Evolutionary conservation across 2,329 filamentous ascomycete genomes (phyloP), one percentile per base, ranked within the genome.

Genomic region (Xylaria sp.): DNA sequence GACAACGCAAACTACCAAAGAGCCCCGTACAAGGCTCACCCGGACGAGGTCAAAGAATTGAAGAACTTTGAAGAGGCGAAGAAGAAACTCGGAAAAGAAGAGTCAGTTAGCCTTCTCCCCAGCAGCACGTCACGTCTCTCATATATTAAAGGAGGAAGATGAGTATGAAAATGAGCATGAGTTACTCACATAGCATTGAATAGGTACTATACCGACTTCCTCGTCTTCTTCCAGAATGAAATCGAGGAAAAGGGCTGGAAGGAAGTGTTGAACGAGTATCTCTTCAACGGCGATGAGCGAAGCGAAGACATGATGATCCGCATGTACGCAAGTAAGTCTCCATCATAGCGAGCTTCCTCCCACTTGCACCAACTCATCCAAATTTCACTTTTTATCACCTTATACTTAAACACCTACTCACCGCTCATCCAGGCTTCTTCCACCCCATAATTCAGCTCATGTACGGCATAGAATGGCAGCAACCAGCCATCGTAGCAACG

Each of bases 361-460:
- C 34, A 37, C 34, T 37, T 37, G 10, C 1, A 37, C 8, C 34
- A 37, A 37, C 25, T 32, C 51, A 50, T 25, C 10, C 48, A 50
- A 32, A 32, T 28, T 15, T 32, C 50, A 52, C 25, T 12, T 18
- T 23, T 20, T 52, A 18, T 37, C 1, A 37, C 8, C 39, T 41
- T 18, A 15, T 41, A 15, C 34, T 52, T 28, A 41, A 13, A n/a
- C n/a, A 41, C 25, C 48, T 18, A 10, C 64, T 23, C 15, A 54
- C 25, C 48, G 20, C 13, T 10, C 25, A 15, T n/a, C 3, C 51
- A 87, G 90, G 92, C 0, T 86, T 95, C 71, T 74, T 94, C 1
- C 93, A 97, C 76, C 93, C 94, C 1, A 82, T 96, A 18, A 94
- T 97, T 71, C 93, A 97, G 77, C 86, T 97, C 23, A 92, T 94